These are phyloP conservation scores for Olyra latifolia DNA, from an alignment of 176 grass and related monocot species.

Conservation along the genomic window DNA sequence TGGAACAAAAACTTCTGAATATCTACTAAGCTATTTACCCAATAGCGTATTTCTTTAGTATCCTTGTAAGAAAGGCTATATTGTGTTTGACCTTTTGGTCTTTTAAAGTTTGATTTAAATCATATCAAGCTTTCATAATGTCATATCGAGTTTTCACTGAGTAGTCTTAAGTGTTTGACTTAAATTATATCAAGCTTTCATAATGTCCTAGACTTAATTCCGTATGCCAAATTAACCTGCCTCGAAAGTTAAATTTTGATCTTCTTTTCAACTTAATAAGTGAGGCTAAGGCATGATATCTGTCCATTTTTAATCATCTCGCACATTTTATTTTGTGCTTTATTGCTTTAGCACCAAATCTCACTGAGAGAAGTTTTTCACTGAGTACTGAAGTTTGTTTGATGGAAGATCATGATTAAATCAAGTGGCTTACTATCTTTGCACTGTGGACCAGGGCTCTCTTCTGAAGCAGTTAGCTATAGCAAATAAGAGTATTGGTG, in stretches of 20 bases:
- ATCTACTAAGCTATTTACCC: neutral
- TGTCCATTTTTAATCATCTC: neutral
- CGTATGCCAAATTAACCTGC: neutral
- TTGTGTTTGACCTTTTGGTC: neutral
- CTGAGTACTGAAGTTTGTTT: neutral
- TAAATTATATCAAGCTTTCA: neutral
- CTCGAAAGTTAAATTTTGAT: neutral
- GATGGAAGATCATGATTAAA: neutral
- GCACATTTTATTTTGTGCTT: slow-evolving; percentile 2
- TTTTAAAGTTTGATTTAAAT: neutral
- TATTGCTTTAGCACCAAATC: slow-evolving; percentile 8
- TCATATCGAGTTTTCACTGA: too few relatives aligned
- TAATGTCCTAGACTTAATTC: neutral
- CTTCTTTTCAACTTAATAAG: neutral
- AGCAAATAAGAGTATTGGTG: slow-evolving; percentile 98
- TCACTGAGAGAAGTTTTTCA: neutral
- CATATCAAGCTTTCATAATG: neutral
- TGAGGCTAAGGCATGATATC: neutral
- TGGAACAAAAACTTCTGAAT: too few relatives aligned
- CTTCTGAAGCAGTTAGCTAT: slow-evolving; percentile 99
- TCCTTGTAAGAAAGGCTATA: neutral
- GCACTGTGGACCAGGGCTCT: slow-evolving; percentile 59
- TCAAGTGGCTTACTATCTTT: neutral
- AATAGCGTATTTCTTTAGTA: neutral
- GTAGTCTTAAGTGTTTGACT: neutral